Percentiles rank a stretch among this genome's conserved stretches.
Conservation (phyloP, 2,329 filamentous ascomycete species). For the Fusarium tuaranense region DNA sequence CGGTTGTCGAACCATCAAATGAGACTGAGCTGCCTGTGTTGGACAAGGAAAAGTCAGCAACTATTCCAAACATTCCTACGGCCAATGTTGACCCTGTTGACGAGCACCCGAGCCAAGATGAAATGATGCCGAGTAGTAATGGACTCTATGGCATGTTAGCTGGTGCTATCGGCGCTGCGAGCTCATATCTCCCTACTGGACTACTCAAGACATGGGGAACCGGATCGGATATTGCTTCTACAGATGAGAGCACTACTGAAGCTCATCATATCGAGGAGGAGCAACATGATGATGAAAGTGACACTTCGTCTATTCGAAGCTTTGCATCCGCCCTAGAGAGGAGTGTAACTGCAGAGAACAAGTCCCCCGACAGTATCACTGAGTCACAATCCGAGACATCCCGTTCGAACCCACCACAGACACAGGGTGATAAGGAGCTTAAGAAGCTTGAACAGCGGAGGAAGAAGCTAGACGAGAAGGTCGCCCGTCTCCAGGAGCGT, state of each 20-base stretch:
- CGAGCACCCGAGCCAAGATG: conserved; percentile 39
- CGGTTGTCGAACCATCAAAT: neutral
- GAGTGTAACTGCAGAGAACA: conserved; percentile 46
- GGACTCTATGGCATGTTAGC: conserved; percentile 69
- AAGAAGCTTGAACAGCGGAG: conserved; percentile 71
- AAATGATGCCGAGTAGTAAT: conserved; percentile 52
- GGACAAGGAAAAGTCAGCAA: conserved; percentile 6
- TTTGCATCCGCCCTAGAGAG: conserved; percentile 62
- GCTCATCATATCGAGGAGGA: conserved; percentile 41
- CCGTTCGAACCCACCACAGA: conserved; percentile 39
- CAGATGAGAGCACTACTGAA: conserved; percentile 43
- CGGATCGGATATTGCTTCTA: conserved; percentile 42
- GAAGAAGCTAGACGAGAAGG: conserved; percentile 71
- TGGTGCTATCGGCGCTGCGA: conserved; percentile 63
- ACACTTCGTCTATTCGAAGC: conserved; percentile 60
- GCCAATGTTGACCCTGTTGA: conserved; percentile 42
- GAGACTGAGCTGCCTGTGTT: conserved; percentile 5
- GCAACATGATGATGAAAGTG: conserved; percentile 49
- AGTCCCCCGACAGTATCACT: conserved; percentile 38
- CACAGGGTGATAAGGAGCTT: conserved; percentile 69
- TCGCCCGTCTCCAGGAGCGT: conserved; percentile 66
- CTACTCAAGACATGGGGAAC: conserved; percentile 47
- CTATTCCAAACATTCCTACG: conserved; percentile 45
- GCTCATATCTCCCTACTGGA: conserved; percentile 57
- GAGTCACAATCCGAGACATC: conserved; percentile 56